These are phyloP conservation scores for Leccinum boreale DNA, from an alignment of 768 basidiomycete genomes.

Conservation along the genomic window DNA sequence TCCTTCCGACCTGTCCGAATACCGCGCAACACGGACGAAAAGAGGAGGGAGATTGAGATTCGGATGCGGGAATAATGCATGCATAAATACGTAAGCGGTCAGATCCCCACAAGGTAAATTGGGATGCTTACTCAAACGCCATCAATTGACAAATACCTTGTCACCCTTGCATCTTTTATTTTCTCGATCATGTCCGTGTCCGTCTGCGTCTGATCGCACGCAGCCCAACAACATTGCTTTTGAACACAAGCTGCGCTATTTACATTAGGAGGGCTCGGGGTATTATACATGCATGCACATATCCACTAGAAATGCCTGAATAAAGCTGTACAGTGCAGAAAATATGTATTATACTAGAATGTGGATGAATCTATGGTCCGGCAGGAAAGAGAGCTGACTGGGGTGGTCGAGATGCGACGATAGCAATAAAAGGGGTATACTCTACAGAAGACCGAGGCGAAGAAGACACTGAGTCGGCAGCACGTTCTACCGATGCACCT, in stretches of 20 bases:
- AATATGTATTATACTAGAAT: conserved; percentile 33
- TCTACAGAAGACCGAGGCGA: conserved; percentile 21
- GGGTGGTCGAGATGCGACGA: conserved; percentile 21
- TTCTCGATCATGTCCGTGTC: conserved; percentile 13
- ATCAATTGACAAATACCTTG: conserved; percentile 30
- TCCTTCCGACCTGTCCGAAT: conserved; percentile 3
- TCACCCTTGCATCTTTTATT: conserved; percentile 7
- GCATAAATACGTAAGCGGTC: conserved; percentile 24
- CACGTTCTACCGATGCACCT: conserved; percentile 51
- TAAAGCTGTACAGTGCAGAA: conserved; percentile 34
- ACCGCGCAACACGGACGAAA: conserved; percentile 8
- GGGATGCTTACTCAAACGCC: conserved; percentile 27
- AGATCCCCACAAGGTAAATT: conserved; percentile 34
- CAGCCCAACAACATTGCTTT: neutral
- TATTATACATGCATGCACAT: conserved; percentile 39
- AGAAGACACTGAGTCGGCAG: neutral
- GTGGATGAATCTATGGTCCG: conserved; percentile 28
- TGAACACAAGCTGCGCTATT: conserved; percentile 21
- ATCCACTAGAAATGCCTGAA: conserved; percentile 36
- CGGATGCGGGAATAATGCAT: conserved; percentile 4
- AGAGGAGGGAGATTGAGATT: conserved; percentile 8
- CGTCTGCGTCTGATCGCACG: conserved; percentile 4
- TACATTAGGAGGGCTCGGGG: conserved; percentile 30
- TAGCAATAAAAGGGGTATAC: conserved; percentile 37
- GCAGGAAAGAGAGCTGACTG: conserved; percentile 7